phyloP scores from a whole-genome alignment of 495 filamentous ascomycete genomes.

The Elaphomyces granulatus region DNA sequence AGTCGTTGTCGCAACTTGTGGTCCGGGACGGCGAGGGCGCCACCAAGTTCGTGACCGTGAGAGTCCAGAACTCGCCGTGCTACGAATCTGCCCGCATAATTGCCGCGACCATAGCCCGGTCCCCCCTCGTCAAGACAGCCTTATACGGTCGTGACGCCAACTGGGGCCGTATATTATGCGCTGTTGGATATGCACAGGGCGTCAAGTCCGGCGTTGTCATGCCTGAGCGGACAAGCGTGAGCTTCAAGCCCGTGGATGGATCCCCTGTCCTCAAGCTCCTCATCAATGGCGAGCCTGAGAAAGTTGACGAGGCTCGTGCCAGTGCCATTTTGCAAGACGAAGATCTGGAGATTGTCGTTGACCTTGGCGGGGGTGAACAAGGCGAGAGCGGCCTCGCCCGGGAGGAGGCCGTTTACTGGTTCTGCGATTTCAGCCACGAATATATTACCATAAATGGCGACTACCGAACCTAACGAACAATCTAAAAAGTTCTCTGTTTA shows the following conservation, averaged over 20 bases:
- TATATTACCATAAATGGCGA: slow-evolving; percentile 92
- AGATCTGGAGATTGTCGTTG: slow-evolving; percentile 67
- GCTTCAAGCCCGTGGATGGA: slow-evolving; percentile 78
- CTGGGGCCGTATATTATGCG: slow-evolving; percentile 95
- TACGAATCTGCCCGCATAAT: slow-evolving; percentile 52
- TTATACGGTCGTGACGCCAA: slow-evolving; percentile 96
- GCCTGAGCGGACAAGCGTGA: slow-evolving; percentile 78
- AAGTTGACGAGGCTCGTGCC: slow-evolving; percentile 79
- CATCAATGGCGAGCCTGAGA: slow-evolving; percentile 81
- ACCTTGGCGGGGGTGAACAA: slow-evolving; percentile 39
- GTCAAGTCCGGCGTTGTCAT: slow-evolving; percentile 49
- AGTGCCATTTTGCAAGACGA: slow-evolving; percentile 76
- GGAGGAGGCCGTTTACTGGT: slow-evolving; percentile 78
- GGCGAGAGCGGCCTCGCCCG: slow-evolving; percentile 41
- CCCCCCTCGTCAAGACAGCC: slow-evolving; percentile 91
- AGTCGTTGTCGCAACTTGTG: slow-evolving; percentile 77
- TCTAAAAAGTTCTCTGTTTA: background rate
- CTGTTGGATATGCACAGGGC: slow-evolving; percentile 73
- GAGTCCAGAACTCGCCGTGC: slow-evolving; percentile 57
- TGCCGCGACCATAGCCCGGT: slow-evolving; percentile 81
- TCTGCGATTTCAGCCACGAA: slow-evolving; percentile 96
- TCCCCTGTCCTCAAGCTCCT: slow-evolving; percentile 67
- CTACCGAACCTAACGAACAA: slow-evolving; percentile 64
- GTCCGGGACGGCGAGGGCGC: slow-evolving; percentile 95
- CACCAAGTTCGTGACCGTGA: slow-evolving; percentile 93